These are phyloP conservation scores for Hysterium pulicare DNA, from an alignment of 2,329 filamentous ascomycete genomes.

Conservation along the genomic window DNA sequence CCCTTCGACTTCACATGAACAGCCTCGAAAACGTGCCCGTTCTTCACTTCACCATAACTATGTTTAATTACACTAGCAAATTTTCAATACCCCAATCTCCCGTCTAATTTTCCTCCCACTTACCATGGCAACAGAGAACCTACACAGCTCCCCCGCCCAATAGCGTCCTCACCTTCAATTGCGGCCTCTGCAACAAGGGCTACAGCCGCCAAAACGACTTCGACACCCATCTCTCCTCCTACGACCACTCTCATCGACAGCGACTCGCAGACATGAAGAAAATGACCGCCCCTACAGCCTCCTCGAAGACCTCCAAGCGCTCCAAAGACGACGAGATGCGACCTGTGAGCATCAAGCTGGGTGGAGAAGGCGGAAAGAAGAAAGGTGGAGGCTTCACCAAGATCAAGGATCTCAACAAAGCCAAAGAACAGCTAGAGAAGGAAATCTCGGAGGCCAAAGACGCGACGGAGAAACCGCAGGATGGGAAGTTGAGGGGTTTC, in stretches of 20 bases:
- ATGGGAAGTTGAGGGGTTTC: neutral
- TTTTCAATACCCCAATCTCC: conserved; percentile 55
- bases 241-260: conserved; percentile 79
- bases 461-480: neutral
- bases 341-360: conserved; percentile 60
- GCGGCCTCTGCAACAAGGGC: conserved; percentile 82
- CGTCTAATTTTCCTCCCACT: conserved; percentile 63
- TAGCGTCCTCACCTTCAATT: conserved; percentile 32
- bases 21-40: conserved; percentile 3
- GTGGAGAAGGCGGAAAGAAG: conserved; percentile 19
- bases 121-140: neutral
- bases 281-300: conserved; percentile 67
- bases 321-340: conserved; percentile 59
- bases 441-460: neutral
- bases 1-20: too few species aligned
- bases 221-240: conserved; percentile 88
- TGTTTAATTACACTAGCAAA: conserved; percentile 47
- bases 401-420: conserved; percentile 2
- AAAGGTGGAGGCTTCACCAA: conserved; percentile 1
- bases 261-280: conserved; percentile 85
- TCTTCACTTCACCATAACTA: neutral
- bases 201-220: conserved; percentile 96
- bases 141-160: conserved; percentile 26
- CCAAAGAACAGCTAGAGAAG: neutral
- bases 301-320: conserved; percentile 63